Conservation (phyloP, 2,329 filamentous ascomycete genomes). For the Pezicula radicicola region DNA sequence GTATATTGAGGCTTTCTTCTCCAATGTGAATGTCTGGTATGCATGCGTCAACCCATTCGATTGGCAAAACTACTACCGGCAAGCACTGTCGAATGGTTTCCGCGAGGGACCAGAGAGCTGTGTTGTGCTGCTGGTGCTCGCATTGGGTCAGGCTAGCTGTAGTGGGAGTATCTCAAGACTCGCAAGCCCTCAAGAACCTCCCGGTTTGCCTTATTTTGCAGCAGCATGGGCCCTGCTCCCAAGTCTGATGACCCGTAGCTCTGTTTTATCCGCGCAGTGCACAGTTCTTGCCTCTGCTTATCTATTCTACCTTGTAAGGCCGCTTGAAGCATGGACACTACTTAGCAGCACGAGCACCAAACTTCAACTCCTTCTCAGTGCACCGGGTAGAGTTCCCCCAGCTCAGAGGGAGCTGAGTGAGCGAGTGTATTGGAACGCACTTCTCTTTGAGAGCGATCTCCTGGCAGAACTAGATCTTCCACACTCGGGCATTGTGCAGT, state of each 20-base stretch:
- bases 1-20: slow-evolving; percentile 78
- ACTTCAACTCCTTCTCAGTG: slow-evolving; percentile 73
- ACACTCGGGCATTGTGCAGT: slow-evolving; percentile 78
- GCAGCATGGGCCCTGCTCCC: slow-evolving; percentile 77
- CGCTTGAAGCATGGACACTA: slow-evolving; percentile 79
- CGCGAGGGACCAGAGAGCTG: slow-evolving; percentile 79
- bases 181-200: slow-evolving; percentile 65
- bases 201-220: slow-evolving; percentile 76
- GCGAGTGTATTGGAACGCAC: slow-evolving; percentile 80
- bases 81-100: slow-evolving; percentile 72
- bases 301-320: slow-evolving; percentile 77
- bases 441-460: slow-evolving; percentile 78
- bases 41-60: slow-evolving; percentile 81
- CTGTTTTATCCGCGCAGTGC: slow-evolving; percentile 74
- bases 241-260: slow-evolving; percentile 76
- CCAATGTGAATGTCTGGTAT: slow-evolving; percentile 81
- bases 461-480: slow-evolving; percentile 77
- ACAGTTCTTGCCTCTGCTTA: slow-evolving; percentile 80
- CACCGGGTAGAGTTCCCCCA: slow-evolving; percentile 66
- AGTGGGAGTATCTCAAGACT: slow-evolving; percentile 74
- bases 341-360: slow-evolving; percentile 80
- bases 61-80: slow-evolving; percentile 74
- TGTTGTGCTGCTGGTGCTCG: slow-evolving; percentile 74
- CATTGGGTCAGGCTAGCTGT: slow-evolving; percentile 73
- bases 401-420: slow-evolving; percentile 72